Percentiles rank a stretch among this genome's conserved stretches.
Conservation (phyloP, 2,329 filamentous ascomycete genomes). For the Rhinocladiella similis region DNA sequence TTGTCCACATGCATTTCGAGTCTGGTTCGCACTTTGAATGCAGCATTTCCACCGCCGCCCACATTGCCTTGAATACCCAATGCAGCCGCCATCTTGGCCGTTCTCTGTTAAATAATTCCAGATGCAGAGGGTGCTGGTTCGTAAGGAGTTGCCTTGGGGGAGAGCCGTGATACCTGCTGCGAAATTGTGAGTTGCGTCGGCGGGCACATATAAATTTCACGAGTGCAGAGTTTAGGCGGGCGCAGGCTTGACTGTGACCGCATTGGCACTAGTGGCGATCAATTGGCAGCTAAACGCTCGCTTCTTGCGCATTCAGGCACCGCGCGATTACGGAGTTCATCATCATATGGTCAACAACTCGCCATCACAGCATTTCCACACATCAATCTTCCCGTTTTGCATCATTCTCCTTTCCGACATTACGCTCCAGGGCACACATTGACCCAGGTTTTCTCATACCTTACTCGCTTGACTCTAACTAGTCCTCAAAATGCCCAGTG, state of each 20-base stretch:
- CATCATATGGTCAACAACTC: slow-evolving; percentile 11
- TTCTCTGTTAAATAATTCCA: neutral
- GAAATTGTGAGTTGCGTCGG: neutral
- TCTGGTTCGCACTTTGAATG: slow-evolving; percentile 59
- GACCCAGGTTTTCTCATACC: neutral
- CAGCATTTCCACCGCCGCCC: slow-evolving; percentile 52
- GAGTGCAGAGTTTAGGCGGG: neutral
- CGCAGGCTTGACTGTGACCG: neutral
- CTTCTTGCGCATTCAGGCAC: slow-evolving; percentile 10
- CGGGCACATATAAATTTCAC: neutral
- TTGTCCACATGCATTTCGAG: slow-evolving; percentile 2
- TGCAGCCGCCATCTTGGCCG: slow-evolving; percentile 51
- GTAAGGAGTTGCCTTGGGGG: neutral
- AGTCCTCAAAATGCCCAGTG: slow-evolving; percentile 74
- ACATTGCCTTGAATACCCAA: slow-evolving; percentile 48
- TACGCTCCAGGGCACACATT: neutral
- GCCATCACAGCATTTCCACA: slow-evolving; percentile 11
- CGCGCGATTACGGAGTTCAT: slow-evolving; percentile 16
- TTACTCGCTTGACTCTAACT: neutral
- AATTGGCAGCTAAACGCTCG: neutral
- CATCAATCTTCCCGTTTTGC: neutral
- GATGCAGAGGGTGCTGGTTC: neutral
- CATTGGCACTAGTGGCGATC: neutral
- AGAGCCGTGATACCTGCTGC: neutral
- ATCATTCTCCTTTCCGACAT: neutral